Evolutionary conservation across 179 eudicot species (phyloP).

Genomic region (Spinacia oleracea): DNA sequence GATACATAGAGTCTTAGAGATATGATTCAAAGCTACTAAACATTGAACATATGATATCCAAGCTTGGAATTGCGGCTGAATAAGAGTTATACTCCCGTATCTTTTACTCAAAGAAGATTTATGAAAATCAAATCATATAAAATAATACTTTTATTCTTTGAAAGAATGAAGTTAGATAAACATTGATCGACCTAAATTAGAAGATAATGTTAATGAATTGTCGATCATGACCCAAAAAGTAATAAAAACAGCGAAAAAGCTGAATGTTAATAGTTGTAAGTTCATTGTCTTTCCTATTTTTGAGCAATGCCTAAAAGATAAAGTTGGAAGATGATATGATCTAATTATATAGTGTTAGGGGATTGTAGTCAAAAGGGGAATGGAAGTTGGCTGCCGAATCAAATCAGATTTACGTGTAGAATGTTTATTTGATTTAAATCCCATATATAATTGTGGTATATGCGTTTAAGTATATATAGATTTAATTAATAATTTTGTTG

Average conservation of each 20-base stretch:
- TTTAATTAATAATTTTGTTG: not conserved
- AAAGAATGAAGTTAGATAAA: conserved; percentile 15
- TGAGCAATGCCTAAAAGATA: conserved; percentile 13
- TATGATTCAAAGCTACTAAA: not conserved
- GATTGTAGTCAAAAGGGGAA: conserved; percentile 5
- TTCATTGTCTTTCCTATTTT: conserved; percentile 19
- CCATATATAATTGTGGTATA: not conserved
- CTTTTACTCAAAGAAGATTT: not conserved
- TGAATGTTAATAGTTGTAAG: not conserved
- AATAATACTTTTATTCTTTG: conserved; percentile 18
- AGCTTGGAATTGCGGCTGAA: not conserved
- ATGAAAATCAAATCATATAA: not conserved
- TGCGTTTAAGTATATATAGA: not conserved
- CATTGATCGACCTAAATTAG: not conserved
- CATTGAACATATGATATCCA: not conserved
- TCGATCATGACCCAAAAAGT: not conserved
- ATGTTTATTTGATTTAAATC: not conserved
- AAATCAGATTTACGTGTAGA: conserved; percentile 2
- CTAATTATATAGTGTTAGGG: too few species aligned
- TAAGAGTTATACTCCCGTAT: not conserved
- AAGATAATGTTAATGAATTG: conserved; percentile 28
- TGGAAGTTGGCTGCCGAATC: conserved; percentile 14
- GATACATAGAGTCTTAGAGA: not conserved
- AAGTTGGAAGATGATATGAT: conserved; percentile 14
- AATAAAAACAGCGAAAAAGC: not conserved